Base-by-base conservation (phyloP, 495 filamentous ascomycete species). In the Hamigera avellanea region DNA sequence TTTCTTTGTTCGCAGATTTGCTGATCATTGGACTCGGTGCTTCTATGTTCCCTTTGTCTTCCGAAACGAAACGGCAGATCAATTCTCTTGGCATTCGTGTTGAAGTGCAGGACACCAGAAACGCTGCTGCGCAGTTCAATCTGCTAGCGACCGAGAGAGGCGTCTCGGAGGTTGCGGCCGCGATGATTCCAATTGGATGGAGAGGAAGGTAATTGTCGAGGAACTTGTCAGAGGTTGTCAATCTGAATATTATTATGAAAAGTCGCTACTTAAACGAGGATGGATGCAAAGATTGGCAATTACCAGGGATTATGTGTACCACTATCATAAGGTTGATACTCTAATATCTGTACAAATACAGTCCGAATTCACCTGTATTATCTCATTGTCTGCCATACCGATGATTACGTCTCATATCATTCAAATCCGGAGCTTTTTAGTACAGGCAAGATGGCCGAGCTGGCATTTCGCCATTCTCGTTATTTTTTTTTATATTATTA, bases 121-220 rank as follows among this genome's bases (percentile, higher is more conserved):
- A 95, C 63, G 91, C 91, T 14, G 87, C 88, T 13, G 80, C 86
- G 36, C 86, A 88, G 64, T 93, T 83, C 49, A 93, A 93, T 53
- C 46, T 93, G 45, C 61, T 93, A 32, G 85, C 81, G 28, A 93
- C 84, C 31, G 86, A 93, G 64, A 66, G 86, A 32, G 82, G 84
- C 15, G 74, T 87, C 8, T 59, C 66, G 14, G 76, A 83, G 54
- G 78, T 96, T 33, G 91, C 86, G 21, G 91, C 86, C 8, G 91
- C 89, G 10, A 53, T 98, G 67, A 70, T 98, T 52, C 87, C 87
- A 1, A 69, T 93, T 29, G 86, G 86, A 12, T 89, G 82, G 81
- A 77, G 63, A 47, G 81, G 82, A 15, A 42, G 48, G 30, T 58
- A 48, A 18, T 48, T 26, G 12, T 26, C 25, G 7, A 37, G 28